Evolutionary conservation across 495 filamentous ascomycete genomes (phyloP).

Genomic region (Paragyromitra xinjiangensis): DNA sequence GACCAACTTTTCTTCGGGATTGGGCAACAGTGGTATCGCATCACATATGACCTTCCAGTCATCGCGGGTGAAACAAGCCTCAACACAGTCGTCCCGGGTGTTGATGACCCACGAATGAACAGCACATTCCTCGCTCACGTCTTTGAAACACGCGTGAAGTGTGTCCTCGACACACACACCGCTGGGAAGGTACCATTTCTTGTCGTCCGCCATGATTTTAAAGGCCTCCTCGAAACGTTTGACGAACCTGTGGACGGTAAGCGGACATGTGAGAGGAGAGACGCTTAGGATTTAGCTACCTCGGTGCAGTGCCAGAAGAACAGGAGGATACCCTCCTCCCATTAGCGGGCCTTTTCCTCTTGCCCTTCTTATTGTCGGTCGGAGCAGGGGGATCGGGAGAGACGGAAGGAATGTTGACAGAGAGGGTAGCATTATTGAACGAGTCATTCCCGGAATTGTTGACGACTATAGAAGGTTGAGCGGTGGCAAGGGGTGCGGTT

Average conservation of each 20-base stretch:
- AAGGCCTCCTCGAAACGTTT: conserved; percentile 18
- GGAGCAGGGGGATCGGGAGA: neutral
- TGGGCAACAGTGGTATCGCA: neutral
- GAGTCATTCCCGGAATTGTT: conserved; percentile 19
- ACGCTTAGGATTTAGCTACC: neutral
- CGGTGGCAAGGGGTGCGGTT: neutral
- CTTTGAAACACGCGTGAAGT: conserved; percentile 21
- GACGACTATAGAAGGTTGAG: conserved; percentile 15
- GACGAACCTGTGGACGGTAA: conserved; percentile 6
- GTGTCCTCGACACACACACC: conserved; percentile 20
- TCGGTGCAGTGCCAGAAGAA: neutral
- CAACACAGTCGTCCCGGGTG: conserved; percentile 5
- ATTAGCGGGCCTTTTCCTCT: conserved; percentile 9
- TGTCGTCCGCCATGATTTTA: neutral
- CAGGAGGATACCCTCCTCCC: neutral
- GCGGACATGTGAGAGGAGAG: neutral
- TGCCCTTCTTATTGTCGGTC: conserved; percentile 1
- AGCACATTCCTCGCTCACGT: conserved; percentile 2
- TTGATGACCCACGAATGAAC: conserved; percentile 34
- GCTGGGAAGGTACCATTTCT: conserved; percentile 26
- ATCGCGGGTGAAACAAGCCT: conserved; percentile 6
- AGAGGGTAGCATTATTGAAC: conserved; percentile 17
- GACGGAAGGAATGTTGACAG: conserved; percentile 1
- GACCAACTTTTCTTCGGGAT: conserved; percentile 21
- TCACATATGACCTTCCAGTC: conserved; percentile 25